Conservation (phyloP, 2,329 filamentous ascomycete species). For the Verticillium nubilum region DNA sequence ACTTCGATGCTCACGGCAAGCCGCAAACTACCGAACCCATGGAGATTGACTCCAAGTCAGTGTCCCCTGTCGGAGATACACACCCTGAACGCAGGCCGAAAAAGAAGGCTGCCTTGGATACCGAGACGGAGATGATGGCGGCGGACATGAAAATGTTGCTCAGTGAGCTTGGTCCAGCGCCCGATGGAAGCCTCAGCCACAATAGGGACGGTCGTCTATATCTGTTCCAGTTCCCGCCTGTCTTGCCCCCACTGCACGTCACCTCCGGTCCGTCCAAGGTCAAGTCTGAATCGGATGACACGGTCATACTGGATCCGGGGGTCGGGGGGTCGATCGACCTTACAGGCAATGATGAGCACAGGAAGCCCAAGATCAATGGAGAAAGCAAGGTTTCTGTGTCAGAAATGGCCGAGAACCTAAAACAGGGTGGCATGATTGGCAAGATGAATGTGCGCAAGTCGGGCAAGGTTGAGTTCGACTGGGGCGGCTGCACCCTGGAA, state of each 20-base stretch:
- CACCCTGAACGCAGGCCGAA: conserved; percentile 14
- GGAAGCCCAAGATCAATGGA: conserved; percentile 5
- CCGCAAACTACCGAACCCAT: conserved; percentile 14
- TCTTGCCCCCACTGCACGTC: conserved; percentile 49
- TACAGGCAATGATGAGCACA: conserved; percentile 16
- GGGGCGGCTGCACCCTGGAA: conserved; percentile 53
- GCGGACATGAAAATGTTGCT: conserved; percentile 35
- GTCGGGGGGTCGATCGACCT: conserved; percentile 14
- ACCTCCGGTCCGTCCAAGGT: conserved; percentile 23
- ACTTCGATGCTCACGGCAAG: conserved; percentile 30
- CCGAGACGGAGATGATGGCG: conserved; percentile 32
- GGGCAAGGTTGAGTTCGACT: conserved; percentile 56
- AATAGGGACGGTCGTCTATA: conserved; percentile 48
- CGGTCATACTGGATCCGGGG: conserved; percentile 29
- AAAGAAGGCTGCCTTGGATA: conserved; percentile 24
- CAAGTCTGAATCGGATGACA: conserved; percentile 36
- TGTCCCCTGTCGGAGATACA: conserved; percentile 3
- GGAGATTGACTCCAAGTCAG: conserved; percentile 9
- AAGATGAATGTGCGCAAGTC: conserved; percentile 56
- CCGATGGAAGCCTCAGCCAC: conserved; percentile 13
- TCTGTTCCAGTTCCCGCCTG: conserved; percentile 59
- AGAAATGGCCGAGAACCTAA: conserved; percentile 31
- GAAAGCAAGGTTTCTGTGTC: conserved; percentile 22
- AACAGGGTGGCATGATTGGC: conserved; percentile 54
- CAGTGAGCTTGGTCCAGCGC: conserved; percentile 33